These are phyloP conservation scores for Reutealis trisperma DNA, from an alignment of 345 rosid genomes.

Conservation along the genomic window DNA sequence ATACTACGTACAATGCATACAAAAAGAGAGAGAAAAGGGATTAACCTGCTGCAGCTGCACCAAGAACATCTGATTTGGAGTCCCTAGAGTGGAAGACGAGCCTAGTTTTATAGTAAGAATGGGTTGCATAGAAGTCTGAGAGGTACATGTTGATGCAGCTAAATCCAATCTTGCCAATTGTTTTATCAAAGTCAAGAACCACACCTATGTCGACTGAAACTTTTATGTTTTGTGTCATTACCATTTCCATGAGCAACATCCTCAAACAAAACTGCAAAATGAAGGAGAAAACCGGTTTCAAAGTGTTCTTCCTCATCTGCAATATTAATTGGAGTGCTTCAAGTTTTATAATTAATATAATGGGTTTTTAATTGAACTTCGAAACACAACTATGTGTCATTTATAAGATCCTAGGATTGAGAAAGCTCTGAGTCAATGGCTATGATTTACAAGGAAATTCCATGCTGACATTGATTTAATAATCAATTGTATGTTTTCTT, in stretches of 20 bases:
- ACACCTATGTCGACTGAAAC: constrained; percentile 33
- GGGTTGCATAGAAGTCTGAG: constrained; percentile 30
- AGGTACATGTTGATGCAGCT: constrained; percentile 39
- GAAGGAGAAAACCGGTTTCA: background rate
- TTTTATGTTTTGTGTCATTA: background rate
- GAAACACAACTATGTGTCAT: no score
- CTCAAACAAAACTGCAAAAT: background rate
- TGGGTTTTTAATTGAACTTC: no score
- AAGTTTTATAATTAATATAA: no score
- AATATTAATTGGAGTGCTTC: no score
- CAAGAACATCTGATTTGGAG: constrained; percentile 28
- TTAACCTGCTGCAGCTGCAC: constrained; percentile 36
- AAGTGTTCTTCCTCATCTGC: background rate
- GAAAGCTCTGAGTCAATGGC: no score
- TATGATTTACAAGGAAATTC: no score
- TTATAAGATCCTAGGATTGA: no score
- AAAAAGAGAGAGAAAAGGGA: background rate
- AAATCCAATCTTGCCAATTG: constrained; percentile 3
- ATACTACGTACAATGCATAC: no score
- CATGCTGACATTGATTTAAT: no score
- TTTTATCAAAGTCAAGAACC: constrained; percentile 16
- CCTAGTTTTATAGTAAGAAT: constrained; percentile 30
- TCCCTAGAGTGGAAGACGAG: constrained; percentile 21
- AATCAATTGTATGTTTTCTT: no score
- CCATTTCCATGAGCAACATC: background rate